Evolutionary conservation across 768 basidiomycete species (phyloP).

Genomic region (Tulasnella sp.): DNA sequence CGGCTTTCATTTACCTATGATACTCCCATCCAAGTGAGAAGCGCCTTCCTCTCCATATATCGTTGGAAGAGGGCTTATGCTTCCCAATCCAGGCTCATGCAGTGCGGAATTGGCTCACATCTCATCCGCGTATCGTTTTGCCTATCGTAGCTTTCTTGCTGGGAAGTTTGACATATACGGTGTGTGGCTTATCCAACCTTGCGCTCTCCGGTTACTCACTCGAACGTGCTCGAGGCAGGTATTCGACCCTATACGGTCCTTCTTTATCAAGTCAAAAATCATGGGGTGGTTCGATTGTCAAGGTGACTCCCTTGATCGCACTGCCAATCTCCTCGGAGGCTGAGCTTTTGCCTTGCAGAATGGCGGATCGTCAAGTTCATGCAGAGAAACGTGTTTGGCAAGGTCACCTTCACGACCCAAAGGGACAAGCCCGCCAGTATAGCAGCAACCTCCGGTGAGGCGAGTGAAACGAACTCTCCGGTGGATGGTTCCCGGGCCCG

Average conservation of each 20-base stretch:
- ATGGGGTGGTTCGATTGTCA: constrained; percentile 73
- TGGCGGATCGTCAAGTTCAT: constrained; percentile 70
- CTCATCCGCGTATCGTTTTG: constrained; percentile 75
- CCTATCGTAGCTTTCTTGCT: constrained; percentile 75
- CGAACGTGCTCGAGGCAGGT: constrained; percentile 38
- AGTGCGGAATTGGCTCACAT: constrained; percentile 65
- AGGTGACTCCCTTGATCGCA: constrained; percentile 31
- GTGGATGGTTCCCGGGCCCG: constrained; percentile 2
- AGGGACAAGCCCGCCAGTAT: constrained; percentile 3
- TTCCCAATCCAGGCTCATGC: constrained; percentile 33
- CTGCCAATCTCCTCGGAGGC: background rate
- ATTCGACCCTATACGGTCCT: constrained; percentile 80
- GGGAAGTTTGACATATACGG: constrained; percentile 83
- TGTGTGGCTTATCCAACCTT: constrained; percentile 28
- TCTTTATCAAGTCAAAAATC: constrained; percentile 73
- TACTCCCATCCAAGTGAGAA: constrained; percentile 39
- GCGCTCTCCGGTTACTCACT: background rate
- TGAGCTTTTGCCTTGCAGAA: constrained; percentile 38
- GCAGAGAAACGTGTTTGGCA: constrained; percentile 44
- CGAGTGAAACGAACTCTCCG: background rate
- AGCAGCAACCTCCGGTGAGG: background rate
- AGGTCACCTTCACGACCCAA: constrained; percentile 29
- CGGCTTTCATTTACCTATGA: constrained; percentile 47
- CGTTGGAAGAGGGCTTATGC: background rate
- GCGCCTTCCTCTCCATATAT: background rate